Evolutionary conservation across 2,329 filamentous ascomycete genomes (phyloP), one percentile per base, ranked within the genome.

Genomic region (Dactylonectria macrodidyma): DNA sequence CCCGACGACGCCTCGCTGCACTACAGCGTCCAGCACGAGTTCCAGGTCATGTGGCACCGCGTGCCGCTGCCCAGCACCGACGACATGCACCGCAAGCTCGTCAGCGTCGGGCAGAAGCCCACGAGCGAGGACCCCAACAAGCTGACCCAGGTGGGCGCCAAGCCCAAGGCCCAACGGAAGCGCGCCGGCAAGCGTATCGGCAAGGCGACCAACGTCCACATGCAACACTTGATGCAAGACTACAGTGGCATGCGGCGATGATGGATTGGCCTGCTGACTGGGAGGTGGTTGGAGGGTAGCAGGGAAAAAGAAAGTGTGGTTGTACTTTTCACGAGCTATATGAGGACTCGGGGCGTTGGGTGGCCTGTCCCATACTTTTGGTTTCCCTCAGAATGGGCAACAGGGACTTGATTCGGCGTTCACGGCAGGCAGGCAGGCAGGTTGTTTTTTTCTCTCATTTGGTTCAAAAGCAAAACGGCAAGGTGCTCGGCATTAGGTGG

Each of bases 121-220:
- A 94, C 94, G 44, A 95, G 92, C 81, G 93, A 95, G 72, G 92
- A 95, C 73, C 93, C 93, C 66, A 81, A 88, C 73, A 78, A 84
- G 89, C 56, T 73, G 6, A 75, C 70, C 41, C 71, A 76, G 58
- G 73, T 71, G 16, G 83, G 87, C 24, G 88, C 87, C 67, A 90
- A 88, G 78, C 83, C 91, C 73, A 93, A 93, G 83, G 91, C 92
- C 83, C 90, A 91, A 81, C 93, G 93, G 83, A 93, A 93, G 79
- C 86, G 90, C 51, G 84, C 85, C 30, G 81, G 83, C 73, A 89
- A 93, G 71, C 88, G 91, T 67, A 89, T 90, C 48, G 93, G 92
- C 72, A 96, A 95, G 86, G 91, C 92, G 64, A 97, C 94, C 30
- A 97, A 97, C 79, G 90, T 90, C 33, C 95, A 97, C 79, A 97